A percentile compares a stretch with the other conserved stretches of the same genome.
phyloP scores from a whole-genome alignment of 306 rosid species.

The Inga laurina region DNA sequence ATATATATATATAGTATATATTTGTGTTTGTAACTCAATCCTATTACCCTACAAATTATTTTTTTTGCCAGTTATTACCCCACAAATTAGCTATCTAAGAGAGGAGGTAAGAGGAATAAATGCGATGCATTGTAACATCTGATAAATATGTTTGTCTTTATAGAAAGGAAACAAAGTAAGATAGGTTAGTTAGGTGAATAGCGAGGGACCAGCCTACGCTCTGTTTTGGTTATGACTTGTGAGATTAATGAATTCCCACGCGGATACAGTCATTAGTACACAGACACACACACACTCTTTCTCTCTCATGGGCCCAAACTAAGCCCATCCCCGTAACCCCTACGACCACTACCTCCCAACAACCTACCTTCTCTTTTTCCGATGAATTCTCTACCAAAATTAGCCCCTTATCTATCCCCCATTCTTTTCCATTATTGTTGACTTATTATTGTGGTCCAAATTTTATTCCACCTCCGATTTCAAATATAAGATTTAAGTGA shows the following conservation, averaged over 20 bases:
- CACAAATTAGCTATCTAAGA: too few species aligned
- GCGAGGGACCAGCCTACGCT: background rate
- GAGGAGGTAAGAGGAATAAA: too few species aligned
- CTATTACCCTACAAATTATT: too few species aligned
- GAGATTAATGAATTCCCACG: background rate
- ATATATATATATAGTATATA: too few species aligned
- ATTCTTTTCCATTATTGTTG: too few species aligned
- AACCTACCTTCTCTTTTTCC: background rate
- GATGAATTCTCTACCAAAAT: background rate
- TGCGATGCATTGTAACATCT: too few species aligned
- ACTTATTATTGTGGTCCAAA: background rate
- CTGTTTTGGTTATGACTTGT: background rate
- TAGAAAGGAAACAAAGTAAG: too few species aligned
- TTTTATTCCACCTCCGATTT: too few species aligned
- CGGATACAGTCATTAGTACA: background rate
- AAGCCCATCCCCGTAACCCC: conserved; percentile 7
- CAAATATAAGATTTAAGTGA: too few species aligned
- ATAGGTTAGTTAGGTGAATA: background rate
- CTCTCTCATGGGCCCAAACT: background rate
- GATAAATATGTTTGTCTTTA: background rate
- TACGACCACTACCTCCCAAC: background rate
- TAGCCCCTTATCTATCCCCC: background rate
- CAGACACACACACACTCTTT: background rate
- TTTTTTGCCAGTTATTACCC: too few species aligned
- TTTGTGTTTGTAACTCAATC: too few species aligned